Evolutionary conservation across 106 monocot genomes (phyloP), one percentile per base, ranked within the genome.

Genomic region (Iris macrosiphon): DNA sequence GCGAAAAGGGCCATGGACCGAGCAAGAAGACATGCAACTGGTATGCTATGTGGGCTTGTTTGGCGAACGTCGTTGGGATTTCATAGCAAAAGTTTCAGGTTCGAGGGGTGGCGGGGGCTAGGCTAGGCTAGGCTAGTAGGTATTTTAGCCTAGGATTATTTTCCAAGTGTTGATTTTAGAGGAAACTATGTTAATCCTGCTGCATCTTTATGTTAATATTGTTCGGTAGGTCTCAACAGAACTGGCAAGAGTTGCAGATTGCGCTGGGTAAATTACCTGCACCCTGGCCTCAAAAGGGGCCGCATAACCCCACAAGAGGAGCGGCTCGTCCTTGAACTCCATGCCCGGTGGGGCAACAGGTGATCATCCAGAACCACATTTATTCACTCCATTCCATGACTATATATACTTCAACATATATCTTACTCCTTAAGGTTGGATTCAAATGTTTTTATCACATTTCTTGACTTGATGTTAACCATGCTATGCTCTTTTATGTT

Each of bases 31-130:
- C 78, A 34, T 69, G 65, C 90, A 91, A 72, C 78, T 85, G 75
- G 65, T 75, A 65, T 72, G 74, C 78, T 78, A 65, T 67, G 81
- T 85, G 55, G 59, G 65, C 10, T 77, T 90, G 68, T 75, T 90
- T 60, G 90, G 90, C 27, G 85, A 90, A 72, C 80, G 90, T 47
- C 85, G 85, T 58, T 85, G 90, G 90, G 90, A 91, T 81, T 85
- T 91, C 85, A 72, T 91, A 71, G 90, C 90, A 35, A 72, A 80
- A 66, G 81, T 81, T 39, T 81, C 90, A 85, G 90, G 85, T 85
- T 84, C 64, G 88, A 80, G 82, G 69, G 66, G 83, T 57, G 67
- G 67, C 56, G 73, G 69, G 58, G 67, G 57, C 59, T 62, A 34
- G 35, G 47, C 52, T 37, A 37, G 13, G 23, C 44, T 40, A n/a